Evolutionary conservation across 2,329 filamentous ascomycete species (phyloP), one percentile per base, ranked within the genome.

Genomic region (Penicillium sp.): DNA sequence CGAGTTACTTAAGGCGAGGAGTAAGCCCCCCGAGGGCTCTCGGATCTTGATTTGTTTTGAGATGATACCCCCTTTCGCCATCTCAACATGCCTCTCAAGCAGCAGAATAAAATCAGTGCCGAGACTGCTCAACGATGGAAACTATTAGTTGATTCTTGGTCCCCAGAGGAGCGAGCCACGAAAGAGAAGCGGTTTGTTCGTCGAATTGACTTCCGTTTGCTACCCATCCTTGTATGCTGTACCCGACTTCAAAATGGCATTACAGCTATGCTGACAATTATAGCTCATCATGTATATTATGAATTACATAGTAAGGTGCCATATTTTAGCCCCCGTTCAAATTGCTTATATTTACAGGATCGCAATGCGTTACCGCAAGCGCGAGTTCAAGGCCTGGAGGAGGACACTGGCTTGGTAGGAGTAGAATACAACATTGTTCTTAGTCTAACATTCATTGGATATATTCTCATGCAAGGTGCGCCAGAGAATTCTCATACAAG

Each of bases 231-330:
- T 37, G 34, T 37, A 37, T 21, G 34, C 3, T 21, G 20, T 23
- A 6, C 12, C 10, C 18, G 34, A 5, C 6, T 37, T 21, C 34
- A 23, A 23, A 4, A 13, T 8, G 20, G 10, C 2, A 21, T 21
- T 23, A 15, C 13, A 23, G 8, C 32, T 13, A 7, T 34, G 15
- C 18, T 21, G 18, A 37, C 34, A 23, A 23, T 5, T 21, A 18
- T 37, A 37, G 34, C 34, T 37, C 18, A 37, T 37, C 34, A 37
- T 37, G 34, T 37, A 37, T 23, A 37, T 21, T 12, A 37, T 37
- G 34, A 23, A 37, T n/a, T 37, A 37, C 20, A 37, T 37, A 37
- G 34, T 37, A 37, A 6, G 34, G 8, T 3, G 18, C 8, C 17
- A 12, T 13, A 20, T 33, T n/a, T n/a, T n/a, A n/a, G n/a, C 13